Base-by-base conservation (phyloP, 2,329 filamentous ascomycete species). In the Colletotrichum costaricense region DNA sequence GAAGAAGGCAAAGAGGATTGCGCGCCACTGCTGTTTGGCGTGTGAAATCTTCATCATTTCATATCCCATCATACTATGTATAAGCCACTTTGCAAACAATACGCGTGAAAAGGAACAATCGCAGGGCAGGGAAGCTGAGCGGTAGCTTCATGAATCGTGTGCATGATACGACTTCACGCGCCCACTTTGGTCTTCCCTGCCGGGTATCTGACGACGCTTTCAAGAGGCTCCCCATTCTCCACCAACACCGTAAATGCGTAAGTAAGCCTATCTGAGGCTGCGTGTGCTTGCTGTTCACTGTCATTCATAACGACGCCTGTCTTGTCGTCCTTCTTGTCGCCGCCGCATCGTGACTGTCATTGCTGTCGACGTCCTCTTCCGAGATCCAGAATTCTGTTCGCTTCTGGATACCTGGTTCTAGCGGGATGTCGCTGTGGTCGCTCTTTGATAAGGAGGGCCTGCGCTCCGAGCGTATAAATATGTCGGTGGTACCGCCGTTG, bases 361-460 rank as follows among this genome's bases (percentile, higher is more conserved):
- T 70, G 19, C 46, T 26, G 33, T 60, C 64, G 2, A 33, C 65
- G 22, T 70, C 75, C 19, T 75, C 75, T 42, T 77, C 76, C 0
- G 72, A 73, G 2, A 76, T 58, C 69, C 75, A 75, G 42, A 77
- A 76, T 30, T 76, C 76, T 0, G 75, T 78, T 65, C 65, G 75
- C 73, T 75, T 76, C 52, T 76, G 66, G 30, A 77, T 76, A 14
- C 76, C 75, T 4, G 74, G 69, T 63, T 76, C 73, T 2, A 76
- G 59, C 12, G 75, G 74, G 11, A 75, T 75, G 3, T 76, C 76
- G 62, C 76, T 78, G 63, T 74, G 63, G 14, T 76, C 73, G 74
- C 76, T 78, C 26, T 72, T 75, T 8, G 70, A 52, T 14, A 72
- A 4, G 0, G 72, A 76, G n/a, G 57, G 57, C 4, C 74, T 65